phyloP scores from a whole-genome alignment of 2,329 filamentous ascomycete genomes.

The Hypomyces rosellus region DNA sequence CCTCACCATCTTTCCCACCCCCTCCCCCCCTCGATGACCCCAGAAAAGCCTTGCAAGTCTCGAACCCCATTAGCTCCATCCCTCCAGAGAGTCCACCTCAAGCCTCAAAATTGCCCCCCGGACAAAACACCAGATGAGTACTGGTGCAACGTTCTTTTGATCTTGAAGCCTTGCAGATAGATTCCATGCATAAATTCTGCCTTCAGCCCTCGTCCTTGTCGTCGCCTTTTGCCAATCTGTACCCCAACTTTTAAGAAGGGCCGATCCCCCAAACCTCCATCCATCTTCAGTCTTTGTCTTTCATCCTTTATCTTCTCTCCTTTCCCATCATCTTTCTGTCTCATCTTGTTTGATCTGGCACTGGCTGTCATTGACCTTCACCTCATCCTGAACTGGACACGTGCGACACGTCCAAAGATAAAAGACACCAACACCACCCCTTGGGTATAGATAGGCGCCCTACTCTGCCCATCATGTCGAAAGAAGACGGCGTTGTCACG shows the following conservation, averaged over 20 bases:
- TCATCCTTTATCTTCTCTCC: slow-evolving; percentile 1
- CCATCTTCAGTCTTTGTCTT: background rate
- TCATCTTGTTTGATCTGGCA: background rate
- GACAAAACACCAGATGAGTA: slow-evolving; percentile 4
- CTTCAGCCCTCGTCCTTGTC: slow-evolving; percentile 6
- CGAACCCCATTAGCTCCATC: slow-evolving; percentile 10
- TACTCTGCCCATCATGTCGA: slow-evolving; percentile 6
- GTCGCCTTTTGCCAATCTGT: slow-evolving; percentile 4
- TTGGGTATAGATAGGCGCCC: background rate
- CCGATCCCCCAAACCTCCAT: slow-evolving; percentile 2
- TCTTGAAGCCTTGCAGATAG: slow-evolving; percentile 8
- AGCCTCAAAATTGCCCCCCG: slow-evolving; percentile 8
- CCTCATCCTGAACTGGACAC: background rate
- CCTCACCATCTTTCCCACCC: background rate
- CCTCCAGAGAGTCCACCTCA: slow-evolving; percentile 4
- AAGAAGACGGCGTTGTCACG: slow-evolving; percentile 6
- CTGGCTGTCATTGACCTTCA: background rate
- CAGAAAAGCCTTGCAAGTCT: slow-evolving; percentile 7
- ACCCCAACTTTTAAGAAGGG: slow-evolving; percentile 13
- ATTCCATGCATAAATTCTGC: slow-evolving; percentile 13
- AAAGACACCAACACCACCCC: slow-evolving; percentile 10
- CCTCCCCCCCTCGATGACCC: slow-evolving; percentile 5
- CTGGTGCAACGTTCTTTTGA: slow-evolving; percentile 10
- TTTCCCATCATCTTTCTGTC: background rate
- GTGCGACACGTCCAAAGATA: slow-evolving; percentile 16